These are phyloP conservation scores for Allium sativum DNA, from an alignment of 106 monocot species.

Conservation along the genomic window DNA sequence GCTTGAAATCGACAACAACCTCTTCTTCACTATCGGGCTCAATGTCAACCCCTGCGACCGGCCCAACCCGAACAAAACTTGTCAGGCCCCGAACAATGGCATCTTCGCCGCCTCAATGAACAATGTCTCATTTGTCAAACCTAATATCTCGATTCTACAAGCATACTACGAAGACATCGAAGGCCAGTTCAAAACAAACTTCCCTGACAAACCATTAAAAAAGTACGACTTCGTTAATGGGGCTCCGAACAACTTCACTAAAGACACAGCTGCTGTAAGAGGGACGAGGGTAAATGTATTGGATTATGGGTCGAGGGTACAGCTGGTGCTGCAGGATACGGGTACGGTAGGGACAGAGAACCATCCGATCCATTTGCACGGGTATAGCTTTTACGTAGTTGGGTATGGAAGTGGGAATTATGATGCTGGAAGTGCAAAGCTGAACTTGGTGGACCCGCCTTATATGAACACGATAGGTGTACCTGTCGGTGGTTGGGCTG, in stretches of 20 bases:
- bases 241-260: slow-evolving; percentile 22
- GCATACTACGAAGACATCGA: slow-evolving; percentile 19
- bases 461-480: slow-evolving; percentile 33
- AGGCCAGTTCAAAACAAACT: slow-evolving; percentile 15
- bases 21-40: slow-evolving; percentile 36
- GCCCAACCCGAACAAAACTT: slow-evolving; percentile 23
- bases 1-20: slow-evolving; percentile 17
- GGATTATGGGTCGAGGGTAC: slow-evolving; percentile 20
- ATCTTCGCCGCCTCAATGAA: slow-evolving; percentile 26
- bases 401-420: slow-evolving; percentile 34
- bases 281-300: slow-evolving; percentile 20
- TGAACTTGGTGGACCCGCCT: slow-evolving; percentile 32
- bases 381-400: slow-evolving; percentile 35
- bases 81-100: slow-evolving; percentile 23
- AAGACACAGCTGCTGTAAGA: slow-evolving; percentile 10
- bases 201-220: slow-evolving; percentile 17
- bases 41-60: slow-evolving; percentile 20
- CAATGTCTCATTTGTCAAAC: slow-evolving; percentile 25
- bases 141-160: slow-evolving; percentile 12
- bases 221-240: slow-evolving; percentile 30
- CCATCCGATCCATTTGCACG: slow-evolving; percentile 42
- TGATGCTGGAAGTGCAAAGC: slow-evolving; percentile 11
- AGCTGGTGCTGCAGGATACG: slow-evolving; percentile 30
- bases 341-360: slow-evolving; percentile 30
- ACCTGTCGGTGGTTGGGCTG: slow-evolving; percentile 38